Percentiles rank a stretch among this genome's conserved stretches.
Evolutionary conservation across 305 asterid genomes (phyloP).

Genomic region (Fraxinus platypoda): DNA sequence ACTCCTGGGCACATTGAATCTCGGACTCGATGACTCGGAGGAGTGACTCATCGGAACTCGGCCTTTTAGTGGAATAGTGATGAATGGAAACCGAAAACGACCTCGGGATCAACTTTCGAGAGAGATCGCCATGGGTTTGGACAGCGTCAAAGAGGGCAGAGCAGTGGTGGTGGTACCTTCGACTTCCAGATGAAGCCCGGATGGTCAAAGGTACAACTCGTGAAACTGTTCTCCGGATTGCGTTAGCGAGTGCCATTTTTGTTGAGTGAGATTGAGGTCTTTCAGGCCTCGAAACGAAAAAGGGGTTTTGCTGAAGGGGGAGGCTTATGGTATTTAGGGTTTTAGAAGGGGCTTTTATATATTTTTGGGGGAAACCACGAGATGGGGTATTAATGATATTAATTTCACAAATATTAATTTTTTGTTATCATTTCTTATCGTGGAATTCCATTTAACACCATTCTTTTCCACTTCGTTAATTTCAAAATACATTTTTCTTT

Average conservation of each 20-base stretch:
- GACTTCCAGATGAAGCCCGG: constrained; percentile 39
- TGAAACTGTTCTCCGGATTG: constrained; percentile 39
- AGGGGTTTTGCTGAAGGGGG: background rate
- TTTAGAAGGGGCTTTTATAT: background rate
- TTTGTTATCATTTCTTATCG: too few species aligned
- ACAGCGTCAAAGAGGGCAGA: constrained; percentile 6
- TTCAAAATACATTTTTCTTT: too few species aligned
- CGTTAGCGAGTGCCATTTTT: constrained; percentile 34
- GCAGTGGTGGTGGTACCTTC: constrained; percentile 23
- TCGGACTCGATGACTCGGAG: constrained; percentile 53
- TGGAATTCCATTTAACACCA: too few species aligned
- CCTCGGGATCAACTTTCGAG: constrained; percentile 21
- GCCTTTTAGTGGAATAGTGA: constrained; percentile 38
- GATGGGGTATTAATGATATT: background rate
- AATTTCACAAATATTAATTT: too few species aligned
- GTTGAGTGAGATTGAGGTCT: background rate
- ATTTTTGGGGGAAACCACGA: background rate
- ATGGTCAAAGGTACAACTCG: constrained; percentile 37
- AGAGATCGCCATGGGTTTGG: constrained; percentile 17
- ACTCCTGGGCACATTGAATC: constrained; percentile 55
- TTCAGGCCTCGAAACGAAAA: background rate
- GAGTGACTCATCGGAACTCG: constrained; percentile 57
- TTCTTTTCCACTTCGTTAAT: too few species aligned
- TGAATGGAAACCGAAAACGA: constrained; percentile 41
- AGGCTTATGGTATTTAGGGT: constrained; percentile 14